phyloP scores from a whole-genome alignment of 164 flowering plant species.

The Brasenia schreberi region DNA sequence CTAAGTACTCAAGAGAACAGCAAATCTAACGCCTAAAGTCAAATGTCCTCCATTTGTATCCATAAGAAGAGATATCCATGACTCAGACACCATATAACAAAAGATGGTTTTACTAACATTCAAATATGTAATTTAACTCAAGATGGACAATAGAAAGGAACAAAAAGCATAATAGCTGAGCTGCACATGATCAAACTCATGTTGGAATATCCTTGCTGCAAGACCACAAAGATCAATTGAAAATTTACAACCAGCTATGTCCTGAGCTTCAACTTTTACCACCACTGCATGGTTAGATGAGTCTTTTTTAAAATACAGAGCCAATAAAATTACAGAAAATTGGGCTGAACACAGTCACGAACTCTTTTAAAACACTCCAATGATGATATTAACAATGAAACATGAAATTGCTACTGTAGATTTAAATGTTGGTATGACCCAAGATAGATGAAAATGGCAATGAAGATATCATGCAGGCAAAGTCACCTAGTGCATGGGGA shows the following conservation, averaged over 20 bases:
- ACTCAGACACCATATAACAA: not conserved
- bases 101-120: not conserved
- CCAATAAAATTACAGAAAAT: too few species aligned
- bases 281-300: slow-evolving; percentile 34
- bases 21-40: not conserved
- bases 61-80: too few species aligned
- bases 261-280: slow-evolving; percentile 75
- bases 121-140: not conserved
- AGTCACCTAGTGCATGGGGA: too few species aligned
- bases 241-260: slow-evolving; percentile 68
- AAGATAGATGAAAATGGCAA: too few species aligned
- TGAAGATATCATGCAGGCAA: too few species aligned
- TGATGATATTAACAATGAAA: too few species aligned
- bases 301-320: too few species aligned
- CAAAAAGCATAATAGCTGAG: slow-evolving; percentile 2
- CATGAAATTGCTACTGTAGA: too few species aligned
- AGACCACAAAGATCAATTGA: slow-evolving; percentile 52
- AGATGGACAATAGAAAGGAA: not conserved
- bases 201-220: slow-evolving; percentile 90
- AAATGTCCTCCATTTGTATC: not conserved
- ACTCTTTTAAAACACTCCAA: too few species aligned
- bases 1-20: not conserved
- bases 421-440: too few species aligned
- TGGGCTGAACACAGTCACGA: too few species aligned
- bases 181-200: slow-evolving; percentile 96